A percentile compares a stretch with the other conserved stretches of the same genome.
These are phyloP conservation scores for Coemansia sp. DNA, from an alignment of 192 early-diverging fungal genomes.

Conservation along the genomic window DNA sequence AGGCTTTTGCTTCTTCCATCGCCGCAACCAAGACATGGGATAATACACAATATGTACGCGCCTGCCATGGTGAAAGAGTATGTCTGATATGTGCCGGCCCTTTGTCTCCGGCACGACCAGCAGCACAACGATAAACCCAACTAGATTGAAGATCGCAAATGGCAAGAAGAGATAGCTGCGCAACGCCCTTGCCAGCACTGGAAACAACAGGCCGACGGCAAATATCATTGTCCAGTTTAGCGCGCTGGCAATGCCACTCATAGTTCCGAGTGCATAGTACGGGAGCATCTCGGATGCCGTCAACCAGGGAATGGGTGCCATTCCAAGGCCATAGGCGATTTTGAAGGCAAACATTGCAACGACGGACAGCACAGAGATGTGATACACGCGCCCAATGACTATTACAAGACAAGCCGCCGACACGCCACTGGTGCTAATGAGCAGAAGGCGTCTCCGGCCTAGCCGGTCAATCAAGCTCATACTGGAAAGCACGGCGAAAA, in stretches of 20 bases:
- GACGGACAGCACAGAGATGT: slow-evolving; percentile 53
- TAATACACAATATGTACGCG: slow-evolving; percentile 33
- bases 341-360: slow-evolving; percentile 69
- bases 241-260: slow-evolving; percentile 68
- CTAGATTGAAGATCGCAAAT: slow-evolving; percentile 64
- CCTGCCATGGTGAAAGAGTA: slow-evolving; percentile 41
- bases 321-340: slow-evolving; percentile 70
- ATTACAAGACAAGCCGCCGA: slow-evolving; percentile 58
- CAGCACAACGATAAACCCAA: slow-evolving; percentile 64
- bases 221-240: slow-evolving; percentile 75
- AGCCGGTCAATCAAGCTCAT: slow-evolving; percentile 67
- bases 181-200: slow-evolving; percentile 39
- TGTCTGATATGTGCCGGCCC: slow-evolving; percentile 68
- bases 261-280: slow-evolving; percentile 68
- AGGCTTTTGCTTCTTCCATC: too few species aligned
- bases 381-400: slow-evolving; percentile 59
- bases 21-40: not conserved
- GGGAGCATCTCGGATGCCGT: slow-evolving; percentile 78
- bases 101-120: slow-evolving; percentile 80
- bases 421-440: slow-evolving; percentile 64
- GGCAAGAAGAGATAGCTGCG: slow-evolving; percentile 58
- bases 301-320: slow-evolving; percentile 83
- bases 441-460: slow-evolving; percentile 68
- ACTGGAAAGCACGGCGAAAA: slow-evolving; percentile 28
- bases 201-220: slow-evolving; percentile 60